Base-by-base conservation (phyloP, 371 early-diverging fungal genomes). In the Thermomucor indicae-seudaticae region DNA sequence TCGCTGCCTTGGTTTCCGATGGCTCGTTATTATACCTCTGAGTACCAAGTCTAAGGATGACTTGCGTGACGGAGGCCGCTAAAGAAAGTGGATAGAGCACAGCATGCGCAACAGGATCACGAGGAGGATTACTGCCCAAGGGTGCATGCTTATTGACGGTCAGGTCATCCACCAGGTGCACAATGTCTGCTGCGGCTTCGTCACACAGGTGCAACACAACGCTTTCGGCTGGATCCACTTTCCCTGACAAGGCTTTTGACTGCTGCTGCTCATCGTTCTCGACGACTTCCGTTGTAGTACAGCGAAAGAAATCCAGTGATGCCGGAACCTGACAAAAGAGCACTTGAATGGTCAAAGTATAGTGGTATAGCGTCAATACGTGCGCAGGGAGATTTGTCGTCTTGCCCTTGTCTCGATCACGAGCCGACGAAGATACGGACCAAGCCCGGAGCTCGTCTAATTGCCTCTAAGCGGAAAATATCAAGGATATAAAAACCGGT, bases 331-430 rank as follows among this genome's bases (percentile, higher is more conserved):
- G 51, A 16, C 57, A 43, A 23, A 47, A 37, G 24, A 49, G 48
- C 3, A 62, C 28, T 10, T 64, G 64, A 29, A 64, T 56, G 17
- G 51, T 53, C 6, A 64, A 44, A 0, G 53, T 49, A 20, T 49
- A 41, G 25, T 57, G 60, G 34, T 56, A 64, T 12, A 64, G 25
- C n/a, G 49, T 34, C 12, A 64, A 30, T 2, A 56, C 46, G 1
- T 47, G 42, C 12, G 55, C 51, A 7, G 60, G 51, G 7, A 32
- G n/a, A n/a, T n/a, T n/a, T 30, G 10, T 4, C 20, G 14, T 12
- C 14, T 42, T 14, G 11, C 25, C 14, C 43, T 42, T 20, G 25
- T 42, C 43, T n/a, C n/a, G 23, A 1, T 20, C 5, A 23, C 4
- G 17, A 6, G 20, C 20, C 17, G 6, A 14, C 20, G 43, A 14